Evolutionary conservation across 345 rosid genomes (phyloP), one percentile per base, ranked within the genome.

Genomic region (Eutrema heterophyllum): DNA sequence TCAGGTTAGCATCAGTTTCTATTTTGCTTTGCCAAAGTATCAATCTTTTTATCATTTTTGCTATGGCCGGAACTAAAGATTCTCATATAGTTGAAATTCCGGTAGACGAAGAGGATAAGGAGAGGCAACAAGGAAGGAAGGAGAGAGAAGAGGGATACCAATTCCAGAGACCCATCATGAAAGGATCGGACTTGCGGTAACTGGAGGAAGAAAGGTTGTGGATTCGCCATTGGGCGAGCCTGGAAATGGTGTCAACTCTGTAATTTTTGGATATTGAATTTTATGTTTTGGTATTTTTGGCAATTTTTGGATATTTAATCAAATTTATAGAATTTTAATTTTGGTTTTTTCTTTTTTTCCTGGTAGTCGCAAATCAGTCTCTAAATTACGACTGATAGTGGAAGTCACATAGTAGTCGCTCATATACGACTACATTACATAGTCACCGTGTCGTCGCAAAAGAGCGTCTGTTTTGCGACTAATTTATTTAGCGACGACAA

Each of bases 181-280:
- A 94, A 81, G 98, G 89, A 73, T 94, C 96, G 79, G 98, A 91
- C 79, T 94, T 94, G 83, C 96, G 96, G 81, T 85, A 91, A 60
- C 90, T 84, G 75, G 84, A 91, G 43, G 97, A 89, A 77, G 92
- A 85, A 48, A 91, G 82, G 74, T 89, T 88, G 71, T 82, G 95
- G 79, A 95, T 95, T 71, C 97, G 80, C 99, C 99, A 95, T 86
- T 95, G 99, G 61, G 97, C 97, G 73, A 91, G 96, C 64, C 99
- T 91, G 7, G 97, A 79, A 10, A 92, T 88, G 78, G 97, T 91
- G 67, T 95, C 91, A 12, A 95, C 97, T 79, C 84, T 83, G 26
- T 88, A 91, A 71, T 18, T 18, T 18, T 18, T 18, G 21, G 21
- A 18, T 18, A 18, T 18, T 18, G 21, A 18, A 18, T 18, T 18